Conservation (phyloP, 2,329 filamentous ascomycete species). For the Ambrosiella beaveri region DNA sequence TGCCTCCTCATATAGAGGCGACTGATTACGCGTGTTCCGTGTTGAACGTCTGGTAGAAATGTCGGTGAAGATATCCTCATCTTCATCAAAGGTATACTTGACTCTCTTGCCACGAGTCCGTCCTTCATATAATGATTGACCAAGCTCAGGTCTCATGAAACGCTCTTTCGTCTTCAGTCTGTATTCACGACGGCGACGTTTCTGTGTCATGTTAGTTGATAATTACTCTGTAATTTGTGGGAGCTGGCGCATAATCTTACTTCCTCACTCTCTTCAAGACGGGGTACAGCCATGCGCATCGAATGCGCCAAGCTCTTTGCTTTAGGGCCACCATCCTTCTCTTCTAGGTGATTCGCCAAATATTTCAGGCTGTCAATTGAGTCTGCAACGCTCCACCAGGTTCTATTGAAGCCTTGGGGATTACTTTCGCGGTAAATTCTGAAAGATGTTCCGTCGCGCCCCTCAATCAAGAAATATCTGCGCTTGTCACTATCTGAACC, state of each 20-base stretch:
- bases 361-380: slow-evolving; percentile 69
- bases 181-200: slow-evolving; percentile 85
- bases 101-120: slow-evolving; percentile 90
- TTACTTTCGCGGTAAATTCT: slow-evolving; percentile 89
- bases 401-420: slow-evolving; percentile 53
- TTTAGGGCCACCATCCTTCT: slow-evolving; percentile 62
- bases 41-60: slow-evolving; percentile 49
- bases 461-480: slow-evolving; percentile 85
- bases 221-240: neutral
- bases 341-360: slow-evolving; percentile 59
- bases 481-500: slow-evolving; percentile 78
- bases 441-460: slow-evolving; percentile 84
- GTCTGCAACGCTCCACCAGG: slow-evolving; percentile 88
- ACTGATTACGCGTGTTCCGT: slow-evolving; percentile 52
- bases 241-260: slow-evolving; percentile 27
- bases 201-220: slow-evolving; percentile 33
- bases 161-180: slow-evolving; percentile 69
- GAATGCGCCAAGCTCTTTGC: slow-evolving; percentile 61
- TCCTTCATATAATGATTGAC: slow-evolving; percentile 88
- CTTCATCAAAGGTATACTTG: slow-evolving; percentile 90
- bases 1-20: slow-evolving; percentile 3
- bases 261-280: slow-evolving; percentile 87
- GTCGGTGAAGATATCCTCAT: slow-evolving; percentile 52
- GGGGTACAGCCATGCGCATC: slow-evolving; percentile 63
- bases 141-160: slow-evolving; percentile 73